Conservation (phyloP, 2,329 filamentous ascomycete species). For the Zymoseptoria brevis region DNA sequence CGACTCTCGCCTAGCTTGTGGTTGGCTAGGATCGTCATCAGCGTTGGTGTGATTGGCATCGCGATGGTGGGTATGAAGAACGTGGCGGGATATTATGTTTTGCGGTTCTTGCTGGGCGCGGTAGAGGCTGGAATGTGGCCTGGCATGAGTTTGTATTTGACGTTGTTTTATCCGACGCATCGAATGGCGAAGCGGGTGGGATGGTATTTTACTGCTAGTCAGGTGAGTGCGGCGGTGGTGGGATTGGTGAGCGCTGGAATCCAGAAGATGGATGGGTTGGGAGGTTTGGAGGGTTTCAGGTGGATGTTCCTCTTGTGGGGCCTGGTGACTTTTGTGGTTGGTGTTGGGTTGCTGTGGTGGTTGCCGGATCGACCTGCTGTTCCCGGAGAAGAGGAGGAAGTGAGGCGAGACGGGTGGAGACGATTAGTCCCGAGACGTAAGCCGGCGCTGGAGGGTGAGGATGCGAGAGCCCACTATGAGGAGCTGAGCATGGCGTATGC, state of each 20-base stretch:
- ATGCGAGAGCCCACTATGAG: slow-evolving; percentile 73
- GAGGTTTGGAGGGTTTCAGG: slow-evolving; percentile 71
- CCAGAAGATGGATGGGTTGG: slow-evolving; percentile 75
- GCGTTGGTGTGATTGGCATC: slow-evolving; percentile 73
- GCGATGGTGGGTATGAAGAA: slow-evolving; percentile 76
- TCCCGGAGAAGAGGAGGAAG: slow-evolving; percentile 55
- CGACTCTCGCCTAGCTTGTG: slow-evolving; percentile 75
- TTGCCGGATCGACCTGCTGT: slow-evolving; percentile 72
- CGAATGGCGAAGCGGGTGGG: slow-evolving; percentile 82
- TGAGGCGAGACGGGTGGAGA: slow-evolving; percentile 41
- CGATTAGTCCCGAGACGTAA: slow-evolving; percentile 61
- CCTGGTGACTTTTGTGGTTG: slow-evolving; percentile 63
- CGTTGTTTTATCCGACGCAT: slow-evolving; percentile 82
- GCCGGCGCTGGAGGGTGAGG: slow-evolving; percentile 66
- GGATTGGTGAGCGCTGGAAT: slow-evolving; percentile 86
- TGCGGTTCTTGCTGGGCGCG: slow-evolving; percentile 74
- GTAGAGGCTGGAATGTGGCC: slow-evolving; percentile 94
- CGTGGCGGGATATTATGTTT: slow-evolving; percentile 79
- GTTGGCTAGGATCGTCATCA: slow-evolving; percentile 87
- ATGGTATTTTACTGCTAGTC: slow-evolving; percentile 79
- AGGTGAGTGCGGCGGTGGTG: slow-evolving; percentile 82
- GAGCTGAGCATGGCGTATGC: slow-evolving; percentile 78
- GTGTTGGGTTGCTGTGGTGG: slow-evolving; percentile 76
- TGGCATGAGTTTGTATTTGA: slow-evolving; percentile 87
- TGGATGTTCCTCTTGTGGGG: slow-evolving; percentile 94